Base-by-base conservation (phyloP, 805 yeast species). In the Ogataea polymorpha region DNA sequence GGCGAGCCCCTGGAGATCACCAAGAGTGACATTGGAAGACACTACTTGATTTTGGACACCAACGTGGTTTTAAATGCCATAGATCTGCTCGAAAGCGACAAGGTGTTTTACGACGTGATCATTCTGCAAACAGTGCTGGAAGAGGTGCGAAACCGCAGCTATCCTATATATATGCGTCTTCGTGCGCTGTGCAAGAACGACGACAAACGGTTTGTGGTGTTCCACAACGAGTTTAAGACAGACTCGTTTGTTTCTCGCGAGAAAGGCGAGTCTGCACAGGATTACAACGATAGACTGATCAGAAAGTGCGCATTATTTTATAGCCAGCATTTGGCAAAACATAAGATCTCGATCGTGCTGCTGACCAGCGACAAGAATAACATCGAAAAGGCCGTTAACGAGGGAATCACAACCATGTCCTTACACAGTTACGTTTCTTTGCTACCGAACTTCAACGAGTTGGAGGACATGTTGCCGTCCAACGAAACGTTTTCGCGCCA, bases 61-160 rank as follows among this genome's bases (percentile, higher is more conserved):
- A 91, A 93, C 57, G 82, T 93, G 49, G 82, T 86, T 1, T 67
- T 93, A 46, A 85, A 82, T 58, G 91, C 96, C 5, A 91, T 93
- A 47, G 99, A 93, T 62, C 67, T 93, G 44, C 66, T 93, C 41
- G 99, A 93, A 62, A 82, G 79, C 54, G 71, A 72, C 15, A 72
- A 75, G 23, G 82, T 86, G 39, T 86, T 93, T 56, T 82, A 74
- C 55, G 98, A 93, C 63, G 96, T 90, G 13, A 82, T 93, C 42
- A 68, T 93, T n/a, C 96, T 98, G 2, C 99, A 93, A 61, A 85
- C 95, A 6, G 97, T 88, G 2, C 69, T 93, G 25, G 97, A 95
- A 52, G 98, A 93, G 62, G 96, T 91, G 8, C 78, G 87, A 49
- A 88, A 88, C 59, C 73, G 82, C 56, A 86, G 96, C 37, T 78